phyloP scores from a whole-genome alignment of 768 basidiomycete species.

The Cystobasidiopsis lactophilus region DNA sequence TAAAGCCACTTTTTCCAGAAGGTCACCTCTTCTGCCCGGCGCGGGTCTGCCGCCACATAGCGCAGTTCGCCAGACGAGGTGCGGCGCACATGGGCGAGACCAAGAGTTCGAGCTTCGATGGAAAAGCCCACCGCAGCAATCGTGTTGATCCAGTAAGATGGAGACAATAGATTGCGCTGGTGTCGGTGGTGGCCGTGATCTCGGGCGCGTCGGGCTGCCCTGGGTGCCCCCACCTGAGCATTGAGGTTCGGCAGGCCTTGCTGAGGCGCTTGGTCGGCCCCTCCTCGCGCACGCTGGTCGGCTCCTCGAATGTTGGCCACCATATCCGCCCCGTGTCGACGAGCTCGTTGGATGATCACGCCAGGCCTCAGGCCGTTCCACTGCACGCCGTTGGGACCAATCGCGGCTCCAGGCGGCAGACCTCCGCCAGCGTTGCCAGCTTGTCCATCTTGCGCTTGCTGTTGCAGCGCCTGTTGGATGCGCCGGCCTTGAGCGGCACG shows the following conservation, averaged over 20 bases:
- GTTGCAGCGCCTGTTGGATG: not conserved
- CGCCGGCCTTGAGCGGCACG: conserved; percentile 2
- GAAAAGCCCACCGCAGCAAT: conserved; percentile 17
- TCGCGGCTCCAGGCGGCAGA: not conserved
- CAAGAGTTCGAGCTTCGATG: conserved; percentile 17
- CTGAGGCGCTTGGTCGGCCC: not conserved
- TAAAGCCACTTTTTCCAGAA: not conserved
- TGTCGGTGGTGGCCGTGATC: not conserved
- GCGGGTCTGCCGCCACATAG: not conserved
- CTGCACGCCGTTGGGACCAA: not conserved
- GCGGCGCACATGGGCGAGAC: conserved; percentile 13
- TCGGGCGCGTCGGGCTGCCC: not conserved
- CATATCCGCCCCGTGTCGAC: not conserved
- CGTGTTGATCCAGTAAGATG: conserved; percentile 16
- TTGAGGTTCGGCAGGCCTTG: not conserved
- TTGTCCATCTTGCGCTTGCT: not conserved
- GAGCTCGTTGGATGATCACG: too few species aligned
- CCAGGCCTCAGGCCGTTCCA: not conserved
- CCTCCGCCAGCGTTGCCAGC: not conserved
- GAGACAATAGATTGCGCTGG: not conserved
- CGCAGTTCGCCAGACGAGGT: not conserved
- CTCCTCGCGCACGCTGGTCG: too few species aligned
- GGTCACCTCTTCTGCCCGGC: not conserved
- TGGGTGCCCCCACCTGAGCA: not conserved
- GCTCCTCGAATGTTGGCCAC: too few species aligned